Percentiles rank a stretch among this genome's conserved stretches.
These are phyloP conservation scores for Arachis monticola DNA, from an alignment of 331 rosid species.

Conservation along the genomic window DNA sequence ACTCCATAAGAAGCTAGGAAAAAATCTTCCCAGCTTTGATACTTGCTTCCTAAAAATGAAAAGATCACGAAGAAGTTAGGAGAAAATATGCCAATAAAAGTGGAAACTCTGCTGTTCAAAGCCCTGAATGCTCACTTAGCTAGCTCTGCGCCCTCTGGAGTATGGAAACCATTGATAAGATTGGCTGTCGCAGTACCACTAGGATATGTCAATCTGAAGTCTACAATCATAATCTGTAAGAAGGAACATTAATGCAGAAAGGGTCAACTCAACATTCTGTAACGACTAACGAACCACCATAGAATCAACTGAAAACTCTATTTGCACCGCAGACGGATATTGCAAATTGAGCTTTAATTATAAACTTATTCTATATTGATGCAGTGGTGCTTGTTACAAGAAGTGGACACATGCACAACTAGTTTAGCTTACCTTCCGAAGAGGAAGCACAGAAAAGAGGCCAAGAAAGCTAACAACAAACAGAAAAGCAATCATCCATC, in stretches of 20 bases:
- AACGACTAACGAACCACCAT: not conserved
- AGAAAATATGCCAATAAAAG: not conserved
- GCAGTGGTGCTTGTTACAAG: not conserved
- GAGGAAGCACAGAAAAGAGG: conserved; percentile 67
- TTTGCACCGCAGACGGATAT: not conserved
- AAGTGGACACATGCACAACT: not conserved
- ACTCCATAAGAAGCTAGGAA: conserved; percentile 68
- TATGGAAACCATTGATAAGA: conserved; percentile 69
- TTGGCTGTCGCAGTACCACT: conserved; percentile 77
- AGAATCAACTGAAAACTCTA: not conserved
- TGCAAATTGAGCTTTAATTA: not conserved
- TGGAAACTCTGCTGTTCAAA: not conserved
- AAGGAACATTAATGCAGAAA: not conserved
- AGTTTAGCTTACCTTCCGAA: conserved; percentile 55
- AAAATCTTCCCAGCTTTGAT: conserved; percentile 58
- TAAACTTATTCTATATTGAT: not conserved
- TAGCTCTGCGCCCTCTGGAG: conserved; percentile 63
- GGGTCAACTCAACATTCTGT: conserved; percentile 10
- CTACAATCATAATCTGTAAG: conserved; percentile 63
- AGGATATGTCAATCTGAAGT: conserved; percentile 66
- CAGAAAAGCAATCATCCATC: conserved; percentile 67
- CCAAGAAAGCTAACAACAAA: conserved; percentile 73
- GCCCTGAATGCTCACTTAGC: conserved; percentile 52
- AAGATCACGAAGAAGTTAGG: conserved; percentile 16
- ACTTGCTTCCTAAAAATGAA: conserved; percentile 60